phyloP scores from a whole-genome alignment of 2,329 filamentous ascomycete species.

The Aspergillus fructus region DNA sequence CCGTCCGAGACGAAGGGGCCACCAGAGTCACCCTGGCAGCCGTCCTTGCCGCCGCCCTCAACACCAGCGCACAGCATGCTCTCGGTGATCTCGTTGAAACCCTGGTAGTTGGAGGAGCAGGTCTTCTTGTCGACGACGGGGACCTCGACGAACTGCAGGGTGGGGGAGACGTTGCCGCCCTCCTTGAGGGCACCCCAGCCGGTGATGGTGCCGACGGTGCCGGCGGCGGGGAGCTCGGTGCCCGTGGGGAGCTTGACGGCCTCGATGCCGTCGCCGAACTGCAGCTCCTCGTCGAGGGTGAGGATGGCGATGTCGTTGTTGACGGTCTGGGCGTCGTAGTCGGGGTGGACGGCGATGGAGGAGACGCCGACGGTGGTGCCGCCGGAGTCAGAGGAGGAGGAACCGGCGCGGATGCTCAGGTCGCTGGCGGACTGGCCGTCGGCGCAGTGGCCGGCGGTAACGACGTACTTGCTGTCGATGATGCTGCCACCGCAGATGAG shows the following conservation, averaged over 20 bases:
- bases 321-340: conserved; percentile 1
- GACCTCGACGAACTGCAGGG: conserved; percentile 2
- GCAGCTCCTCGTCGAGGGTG: not conserved
- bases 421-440: not conserved
- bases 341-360: not conserved
- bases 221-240: not conserved
- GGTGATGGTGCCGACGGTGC: not conserved
- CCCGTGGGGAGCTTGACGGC: conserved; percentile 51
- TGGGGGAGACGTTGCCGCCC: not conserved
- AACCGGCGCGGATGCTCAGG: conserved; percentile 6
- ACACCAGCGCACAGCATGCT: conserved; percentile 6
- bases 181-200: conserved; percentile 4
- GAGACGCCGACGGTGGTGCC: not conserved
- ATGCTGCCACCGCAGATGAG: conserved; percentile 9
- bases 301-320: conserved; percentile 7
- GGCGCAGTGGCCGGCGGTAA: conserved; percentile 9
- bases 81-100: not conserved
- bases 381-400: not conserved
- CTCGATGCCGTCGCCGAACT: not conserved
- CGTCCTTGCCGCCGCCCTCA: conserved; percentile 3
- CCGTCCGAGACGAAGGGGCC: not conserved
- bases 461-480: conserved; percentile 2
- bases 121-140: not conserved
- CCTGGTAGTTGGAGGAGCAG: not conserved
- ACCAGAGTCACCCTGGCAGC: conserved; percentile 4